Percentiles rank a stretch among this genome's conserved stretches.
Conservation (phyloP, 768 basidiomycete species). For the Roridomyces roridus region DNA sequence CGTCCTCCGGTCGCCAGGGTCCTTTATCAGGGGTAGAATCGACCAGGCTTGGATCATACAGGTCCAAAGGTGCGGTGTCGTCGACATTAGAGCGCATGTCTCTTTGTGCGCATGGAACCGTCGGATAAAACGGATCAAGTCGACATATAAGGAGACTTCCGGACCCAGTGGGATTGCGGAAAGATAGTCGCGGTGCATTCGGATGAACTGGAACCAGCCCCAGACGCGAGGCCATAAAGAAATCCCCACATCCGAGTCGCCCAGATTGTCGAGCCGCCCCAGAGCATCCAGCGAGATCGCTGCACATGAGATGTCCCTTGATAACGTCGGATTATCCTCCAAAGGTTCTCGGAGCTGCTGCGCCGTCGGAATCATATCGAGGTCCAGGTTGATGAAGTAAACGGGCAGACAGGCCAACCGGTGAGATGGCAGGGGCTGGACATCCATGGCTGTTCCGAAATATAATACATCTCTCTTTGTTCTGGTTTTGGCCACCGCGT, state of each 20-base stretch:
- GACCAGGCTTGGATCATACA: not conserved
- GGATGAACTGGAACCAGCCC: not conserved
- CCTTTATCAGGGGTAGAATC: not conserved
- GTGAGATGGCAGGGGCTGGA: no score
- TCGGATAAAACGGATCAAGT: not conserved
- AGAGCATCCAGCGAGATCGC: not conserved
- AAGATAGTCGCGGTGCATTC: not conserved
- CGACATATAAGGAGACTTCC: not conserved
- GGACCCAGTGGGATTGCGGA: not conserved
- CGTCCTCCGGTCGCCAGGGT: no score
- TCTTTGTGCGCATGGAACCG: not conserved
- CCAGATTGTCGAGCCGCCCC: not conserved
- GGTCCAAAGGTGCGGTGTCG: no score
- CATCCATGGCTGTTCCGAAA: no score
- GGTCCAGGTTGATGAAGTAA: no score
- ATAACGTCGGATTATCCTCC: not conserved
- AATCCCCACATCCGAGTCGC: not conserved
- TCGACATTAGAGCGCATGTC: not conserved
- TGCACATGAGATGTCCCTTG: not conserved
- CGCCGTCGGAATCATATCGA: not conserved
- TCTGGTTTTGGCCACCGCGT: no score
- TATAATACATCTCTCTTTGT: no score
- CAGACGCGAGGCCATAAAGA: no score
- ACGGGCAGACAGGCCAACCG: no score
- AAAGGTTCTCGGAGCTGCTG: not conserved